These are phyloP conservation scores for Penicillium argentinense DNA, from an alignment of 495 filamentous ascomycete species.

Conservation along the genomic window DNA sequence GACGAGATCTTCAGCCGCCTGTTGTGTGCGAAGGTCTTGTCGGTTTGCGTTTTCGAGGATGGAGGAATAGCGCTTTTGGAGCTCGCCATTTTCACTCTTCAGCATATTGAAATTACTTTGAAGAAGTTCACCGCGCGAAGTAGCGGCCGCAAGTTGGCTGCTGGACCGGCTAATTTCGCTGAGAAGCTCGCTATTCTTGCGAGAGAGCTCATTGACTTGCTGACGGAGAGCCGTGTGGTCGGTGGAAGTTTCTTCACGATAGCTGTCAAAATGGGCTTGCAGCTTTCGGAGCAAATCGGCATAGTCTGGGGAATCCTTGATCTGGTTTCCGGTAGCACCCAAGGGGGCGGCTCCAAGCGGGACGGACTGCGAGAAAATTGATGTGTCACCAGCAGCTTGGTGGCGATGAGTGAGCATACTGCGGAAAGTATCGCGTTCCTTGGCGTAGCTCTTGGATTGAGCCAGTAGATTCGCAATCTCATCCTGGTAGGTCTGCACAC, in stretches of 20 bases:
- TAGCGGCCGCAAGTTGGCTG: conserved; percentile 77
- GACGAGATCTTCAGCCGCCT: conserved; percentile 89
- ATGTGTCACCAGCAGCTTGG: conserved; percentile 60
- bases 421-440: conserved; percentile 95
- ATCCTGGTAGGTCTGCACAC: conserved; percentile 60
- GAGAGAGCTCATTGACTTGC: conserved; percentile 77
- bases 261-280: conserved; percentile 86
- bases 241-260: conserved; percentile 76
- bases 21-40: conserved; percentile 85
- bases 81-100: conserved; percentile 77
- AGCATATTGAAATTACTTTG: conserved; percentile 81
- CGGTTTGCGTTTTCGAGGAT: conserved; percentile 81
- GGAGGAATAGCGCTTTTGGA: conserved; percentile 74
- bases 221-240: conserved; percentile 80
- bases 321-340: conserved; percentile 37
- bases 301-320: conserved; percentile 58
- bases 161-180: conserved; percentile 73
- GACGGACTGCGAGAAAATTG: conserved; percentile 65
- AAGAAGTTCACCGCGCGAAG: conserved; percentile 85
- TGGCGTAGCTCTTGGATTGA: conserved; percentile 86
- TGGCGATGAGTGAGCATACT: conserved; percentile 81
- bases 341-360: conserved; percentile 45
- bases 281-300: conserved; percentile 75
- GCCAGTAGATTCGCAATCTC: conserved; percentile 77
- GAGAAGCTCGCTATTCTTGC: conserved; percentile 78